Percentiles rank a stretch among this genome's conserved stretches.
These are phyloP conservation scores for Populus hybrid DNA, from an alignment of 441 rosid genomes.

Conservation along the genomic window DNA sequence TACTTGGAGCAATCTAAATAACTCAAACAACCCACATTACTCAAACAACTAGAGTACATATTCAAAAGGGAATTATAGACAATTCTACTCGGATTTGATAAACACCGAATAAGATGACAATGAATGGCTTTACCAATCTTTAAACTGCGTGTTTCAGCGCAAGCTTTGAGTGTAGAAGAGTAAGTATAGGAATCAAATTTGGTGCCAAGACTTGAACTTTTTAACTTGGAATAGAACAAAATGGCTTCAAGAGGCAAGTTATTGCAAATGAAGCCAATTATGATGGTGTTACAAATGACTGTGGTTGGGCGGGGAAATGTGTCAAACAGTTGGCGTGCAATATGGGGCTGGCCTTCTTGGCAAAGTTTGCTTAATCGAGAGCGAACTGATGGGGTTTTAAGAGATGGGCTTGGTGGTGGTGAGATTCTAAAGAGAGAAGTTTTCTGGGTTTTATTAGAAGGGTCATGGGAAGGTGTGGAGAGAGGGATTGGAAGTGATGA, in stretches of 20 bases:
- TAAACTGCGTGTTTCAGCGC: slow-evolving; percentile 53
- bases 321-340: slow-evolving; percentile 84
- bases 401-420: slow-evolving; percentile 41
- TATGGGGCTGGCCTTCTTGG: slow-evolving; percentile 66
- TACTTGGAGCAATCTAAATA: slow-evolving; percentile 28
- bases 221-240: slow-evolving; percentile 64
- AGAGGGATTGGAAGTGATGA: slow-evolving; percentile 48
- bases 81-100: slow-evolving; percentile 62
- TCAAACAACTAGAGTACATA: slow-evolving; percentile 67
- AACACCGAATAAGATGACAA: slow-evolving; percentile 69
- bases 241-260: slow-evolving; percentile 69
- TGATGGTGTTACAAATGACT: slow-evolving; percentile 76
- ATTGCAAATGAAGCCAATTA: slow-evolving; percentile 79
- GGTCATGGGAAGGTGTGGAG: slow-evolving; percentile 27
- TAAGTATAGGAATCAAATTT: slow-evolving; percentile 69
- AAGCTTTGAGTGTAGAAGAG: slow-evolving; percentile 84
- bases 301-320: slow-evolving; percentile 72
- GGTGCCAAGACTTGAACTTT: slow-evolving; percentile 43
- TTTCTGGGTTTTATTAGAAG: background rate
- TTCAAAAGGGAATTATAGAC: slow-evolving; percentile 76
- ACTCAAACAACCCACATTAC: slow-evolving; percentile 25
- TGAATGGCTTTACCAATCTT: slow-evolving; percentile 64
- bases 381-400: slow-evolving; percentile 64
- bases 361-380: slow-evolving; percentile 72
- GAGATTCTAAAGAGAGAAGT: slow-evolving; percentile 23